phyloP scores from a whole-genome alignment of 371 early-diverging fungal genomes.

The Haplosporangium sp. region DNA sequence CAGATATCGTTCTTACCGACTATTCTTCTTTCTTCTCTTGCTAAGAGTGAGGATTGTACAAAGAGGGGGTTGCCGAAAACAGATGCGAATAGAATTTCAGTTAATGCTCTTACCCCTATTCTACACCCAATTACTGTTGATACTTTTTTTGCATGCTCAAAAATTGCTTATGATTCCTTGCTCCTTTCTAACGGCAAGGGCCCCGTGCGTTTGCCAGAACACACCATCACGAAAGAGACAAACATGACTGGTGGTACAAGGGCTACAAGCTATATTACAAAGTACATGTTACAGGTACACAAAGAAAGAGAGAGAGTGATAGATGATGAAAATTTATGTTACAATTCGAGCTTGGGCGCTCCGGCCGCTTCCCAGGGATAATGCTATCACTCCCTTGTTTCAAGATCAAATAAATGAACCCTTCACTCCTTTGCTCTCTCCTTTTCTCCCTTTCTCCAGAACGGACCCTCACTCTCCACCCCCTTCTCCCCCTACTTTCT shows the following conservation, averaged over 20 bases:
- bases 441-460: not conserved
- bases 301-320: not conserved
- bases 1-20: not conserved
- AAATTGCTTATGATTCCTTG: not conserved
- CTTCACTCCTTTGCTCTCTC: not conserved
- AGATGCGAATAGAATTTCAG: not conserved
- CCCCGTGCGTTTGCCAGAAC: not conserved
- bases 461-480: no score
- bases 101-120: not conserved
- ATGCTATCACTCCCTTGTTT: not conserved
- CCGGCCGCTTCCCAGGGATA: not conserved
- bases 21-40: not conserved
- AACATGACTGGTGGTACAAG: no score
- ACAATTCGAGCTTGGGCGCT: not conserved
- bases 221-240: no score
- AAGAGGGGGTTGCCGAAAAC: not conserved
- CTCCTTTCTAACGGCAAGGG: constrained; percentile 1
- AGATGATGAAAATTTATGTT: not conserved
- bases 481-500: no score
- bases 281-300: no score
- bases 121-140: not conserved
- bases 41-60: no score
- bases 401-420: not conserved
- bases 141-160: not conserved
- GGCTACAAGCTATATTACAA: no score